Base-by-base conservation (phyloP, 129 eudicot species). In the Apium graveolens region DNA sequence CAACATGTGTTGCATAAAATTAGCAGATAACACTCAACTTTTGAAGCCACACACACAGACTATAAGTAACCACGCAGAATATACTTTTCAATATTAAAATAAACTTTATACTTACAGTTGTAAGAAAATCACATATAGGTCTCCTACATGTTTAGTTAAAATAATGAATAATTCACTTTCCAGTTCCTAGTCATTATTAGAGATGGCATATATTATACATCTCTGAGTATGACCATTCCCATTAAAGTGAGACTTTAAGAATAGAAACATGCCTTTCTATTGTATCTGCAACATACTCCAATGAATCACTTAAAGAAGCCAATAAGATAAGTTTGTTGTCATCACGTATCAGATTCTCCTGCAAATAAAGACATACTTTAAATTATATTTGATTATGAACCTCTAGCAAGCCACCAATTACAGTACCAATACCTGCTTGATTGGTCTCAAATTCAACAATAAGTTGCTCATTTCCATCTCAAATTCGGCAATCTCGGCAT, bases 271-370 rank as follows among this genome's bases (percentile, higher is more conserved):
- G 81, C 99, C 99, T 92, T 89, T 92, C 97, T 83, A 96, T 90
- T 75, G 99, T 92, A 51, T 92, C 97, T 29, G 99, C 99, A 80
- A 96, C 86, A 87, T 96, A 96, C 86, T 96, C 99, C 90, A 96
- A 79, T 55, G 99, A 96, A 89, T 96, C 99, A 81, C 99, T 90
- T 71, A 96, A 79, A 49, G 97, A 96, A 73, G 99, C 99, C 86
- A 96, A 83, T 49, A 96, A 85, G 74, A 92, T 92, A 48, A 96
- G 95, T 81, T 87, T 92, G 91, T 92, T 92, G 86, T 92, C 97
- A 82, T 96, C 99, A 81, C 97, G 99, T 70, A 96, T 96, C 77
- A 92, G 85, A 80, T 89, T 83, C 75, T 96, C 99, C 99, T 96
- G 88, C 89, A 88, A 39, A 76, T 60, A 69, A 60, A 53, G 77